Conservation (phyloP, 1,139 yeast genomes). For the Candida tropicalis region DNA sequence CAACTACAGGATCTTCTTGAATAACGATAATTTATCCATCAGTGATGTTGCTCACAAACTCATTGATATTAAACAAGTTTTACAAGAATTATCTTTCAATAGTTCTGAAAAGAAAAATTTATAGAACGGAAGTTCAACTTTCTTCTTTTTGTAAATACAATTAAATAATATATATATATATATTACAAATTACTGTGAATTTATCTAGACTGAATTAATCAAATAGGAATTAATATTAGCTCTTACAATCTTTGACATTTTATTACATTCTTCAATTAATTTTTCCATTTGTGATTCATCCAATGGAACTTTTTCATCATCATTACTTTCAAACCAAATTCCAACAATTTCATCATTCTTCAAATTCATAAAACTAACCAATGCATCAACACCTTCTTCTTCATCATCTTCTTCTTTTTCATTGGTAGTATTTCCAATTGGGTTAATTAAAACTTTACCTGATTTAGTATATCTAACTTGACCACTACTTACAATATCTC, state of each 20-base stretch:
- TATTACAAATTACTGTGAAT: not conserved
- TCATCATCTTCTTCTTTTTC: constrained; percentile 19
- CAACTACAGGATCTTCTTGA: constrained; percentile 40
- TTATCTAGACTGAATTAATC: constrained; percentile 12
- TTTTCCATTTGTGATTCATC: constrained; percentile 29
- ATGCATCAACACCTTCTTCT: constrained; percentile 32
- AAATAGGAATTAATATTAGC: constrained; percentile 43
- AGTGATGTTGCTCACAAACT: constrained; percentile 42
- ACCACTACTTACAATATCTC: constrained; percentile 79
- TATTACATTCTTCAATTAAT: constrained; percentile 43
- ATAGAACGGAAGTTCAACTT: too few species aligned
- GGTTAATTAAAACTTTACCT: constrained; percentile 19
- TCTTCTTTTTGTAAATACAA: constrained; percentile 3
- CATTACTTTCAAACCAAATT: constrained; percentile 52
- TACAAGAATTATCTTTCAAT: constrained; percentile 44
- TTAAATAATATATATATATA: not conserved
- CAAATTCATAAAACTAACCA: constrained; percentile 57
- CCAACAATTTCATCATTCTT: constrained; percentile 57
- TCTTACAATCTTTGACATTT: constrained; percentile 47
- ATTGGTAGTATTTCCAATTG: constrained; percentile 12
- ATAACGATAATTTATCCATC: constrained; percentile 37
- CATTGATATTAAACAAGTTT: constrained; percentile 42
- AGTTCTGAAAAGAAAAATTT: constrained; percentile 19
- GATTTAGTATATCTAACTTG: constrained; percentile 34
- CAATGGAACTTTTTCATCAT: constrained; percentile 18